Evolutionary conservation across 2,329 filamentous ascomycete genomes (phyloP).

Genomic region (Paraconiothyrium sp.): DNA sequence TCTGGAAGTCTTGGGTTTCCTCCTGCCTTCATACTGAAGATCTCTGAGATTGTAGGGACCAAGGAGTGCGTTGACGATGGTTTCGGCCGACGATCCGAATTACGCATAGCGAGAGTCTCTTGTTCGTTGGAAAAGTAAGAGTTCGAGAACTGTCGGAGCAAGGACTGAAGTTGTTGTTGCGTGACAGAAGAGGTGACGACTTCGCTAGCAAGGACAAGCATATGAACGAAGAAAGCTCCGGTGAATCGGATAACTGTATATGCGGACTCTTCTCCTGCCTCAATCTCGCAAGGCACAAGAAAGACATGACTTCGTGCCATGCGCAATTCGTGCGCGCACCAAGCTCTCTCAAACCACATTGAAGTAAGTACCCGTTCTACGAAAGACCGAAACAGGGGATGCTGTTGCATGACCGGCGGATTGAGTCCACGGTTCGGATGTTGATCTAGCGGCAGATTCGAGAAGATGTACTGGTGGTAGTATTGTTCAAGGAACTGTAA

Average conservation of each 20-base stretch:
- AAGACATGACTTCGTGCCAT: slow-evolving; percentile 54
- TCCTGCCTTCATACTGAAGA: slow-evolving; percentile 54
- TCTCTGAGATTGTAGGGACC: slow-evolving; percentile 43
- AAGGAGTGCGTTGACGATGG: slow-evolving; percentile 12
- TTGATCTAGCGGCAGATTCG: slow-evolving; percentile 29
- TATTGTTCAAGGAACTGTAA: slow-evolving; percentile 50
- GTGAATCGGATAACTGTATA: slow-evolving; percentile 51
- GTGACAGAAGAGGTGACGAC: slow-evolving; percentile 22
- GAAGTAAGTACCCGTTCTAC: slow-evolving; percentile 51
- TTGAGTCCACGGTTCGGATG: slow-evolving; percentile 36
- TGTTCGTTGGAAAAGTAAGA: slow-evolving; percentile 17
- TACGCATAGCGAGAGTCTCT: slow-evolving; percentile 20
- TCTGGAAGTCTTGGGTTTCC: slow-evolving; percentile 54
- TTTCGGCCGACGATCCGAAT: slow-evolving; percentile 20
- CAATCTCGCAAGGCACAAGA: slow-evolving; percentile 48
- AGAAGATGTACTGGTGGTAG: slow-evolving; percentile 48
- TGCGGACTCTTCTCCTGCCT: slow-evolving; percentile 30
- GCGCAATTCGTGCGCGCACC: slow-evolving; percentile 57
- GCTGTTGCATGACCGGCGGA: slow-evolving; percentile 44
- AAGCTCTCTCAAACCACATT: slow-evolving; percentile 56
- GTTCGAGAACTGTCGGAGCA: slow-evolving; percentile 33
- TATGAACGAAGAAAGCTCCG: slow-evolving; percentile 52
- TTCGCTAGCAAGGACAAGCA: slow-evolving; percentile 49
- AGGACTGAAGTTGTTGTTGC: slow-evolving; percentile 31
- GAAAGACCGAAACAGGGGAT: slow-evolving; percentile 35